A percentile compares a stretch with the other conserved stretches of the same genome.
Evolutionary conservation across 495 filamentous ascomycete species (phyloP).

Genomic region (Lasiosphaeriaceae sp.): DNA sequence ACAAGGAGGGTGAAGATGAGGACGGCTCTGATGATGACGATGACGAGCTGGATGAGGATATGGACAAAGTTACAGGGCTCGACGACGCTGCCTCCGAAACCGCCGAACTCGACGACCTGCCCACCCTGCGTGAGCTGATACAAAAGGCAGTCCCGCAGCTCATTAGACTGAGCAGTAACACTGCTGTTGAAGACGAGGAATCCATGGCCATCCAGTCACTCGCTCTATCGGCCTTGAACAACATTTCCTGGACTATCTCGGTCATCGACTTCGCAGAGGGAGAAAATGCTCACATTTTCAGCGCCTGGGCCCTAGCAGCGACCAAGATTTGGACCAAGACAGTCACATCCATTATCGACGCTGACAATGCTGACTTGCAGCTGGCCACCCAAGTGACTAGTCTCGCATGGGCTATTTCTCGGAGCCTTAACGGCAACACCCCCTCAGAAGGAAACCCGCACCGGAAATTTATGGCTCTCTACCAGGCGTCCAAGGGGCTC

Average conservation of each 20-base stretch:
- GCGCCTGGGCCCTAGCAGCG: constrained; percentile 46
- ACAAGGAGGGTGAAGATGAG: constrained; percentile 27
- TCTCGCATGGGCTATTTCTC: constrained; percentile 59
- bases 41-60: constrained; percentile 50
- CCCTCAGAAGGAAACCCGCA: constrained; percentile 46
- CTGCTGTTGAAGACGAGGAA: constrained; percentile 16
- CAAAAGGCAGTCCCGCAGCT: constrained; percentile 46
- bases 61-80: constrained; percentile 52
- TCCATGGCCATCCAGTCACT: constrained; percentile 37
- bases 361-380: constrained; percentile 55
- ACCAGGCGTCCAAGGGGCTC: constrained; percentile 47
- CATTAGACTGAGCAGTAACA: constrained; percentile 34
- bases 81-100: constrained; percentile 37
- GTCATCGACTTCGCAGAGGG: constrained; percentile 43
- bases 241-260: constrained; percentile 58
- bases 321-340: constrained; percentile 50
- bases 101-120: constrained; percentile 36
- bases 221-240: constrained; percentile 53
- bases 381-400: constrained; percentile 54
- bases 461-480: constrained; percentile 57
- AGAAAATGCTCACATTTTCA: constrained; percentile 37
- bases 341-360: constrained; percentile 48
- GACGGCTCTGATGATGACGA: constrained; percentile 43
- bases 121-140: constrained; percentile 46
- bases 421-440: constrained; percentile 43